phyloP scores from a whole-genome alignment of 768 basidiomycete species.

The Galerina marginata region DNA sequence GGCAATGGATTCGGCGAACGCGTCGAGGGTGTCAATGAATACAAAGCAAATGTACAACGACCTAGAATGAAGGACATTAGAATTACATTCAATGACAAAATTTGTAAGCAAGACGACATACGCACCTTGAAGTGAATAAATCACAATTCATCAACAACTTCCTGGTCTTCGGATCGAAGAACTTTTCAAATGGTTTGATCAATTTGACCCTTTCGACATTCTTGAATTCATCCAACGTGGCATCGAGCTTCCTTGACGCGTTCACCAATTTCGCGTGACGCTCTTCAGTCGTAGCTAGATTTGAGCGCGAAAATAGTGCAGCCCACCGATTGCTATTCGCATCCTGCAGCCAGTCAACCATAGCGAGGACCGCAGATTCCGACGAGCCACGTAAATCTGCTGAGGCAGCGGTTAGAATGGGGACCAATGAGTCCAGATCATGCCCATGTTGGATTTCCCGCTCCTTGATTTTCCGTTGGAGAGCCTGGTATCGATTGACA shows the following conservation, averaged over 20 bases:
- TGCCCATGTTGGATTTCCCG: constrained; percentile 47
- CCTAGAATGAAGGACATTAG: constrained; percentile 25
- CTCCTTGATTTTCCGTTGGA: constrained; percentile 33
- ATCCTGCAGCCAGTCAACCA: constrained; percentile 40
- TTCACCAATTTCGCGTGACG: constrained; percentile 33
- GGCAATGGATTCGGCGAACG: constrained; percentile 42
- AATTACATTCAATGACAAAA: neutral
- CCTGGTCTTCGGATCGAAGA: constrained; percentile 45
- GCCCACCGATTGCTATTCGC: constrained; percentile 44
- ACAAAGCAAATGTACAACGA: constrained; percentile 53
- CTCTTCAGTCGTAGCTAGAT: constrained; percentile 24
- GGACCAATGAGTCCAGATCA: constrained; percentile 45
- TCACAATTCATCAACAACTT: constrained; percentile 30
- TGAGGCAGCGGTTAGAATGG: constrained; percentile 44
- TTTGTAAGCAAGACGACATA: neutral
- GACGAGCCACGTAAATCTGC: constrained; percentile 38
- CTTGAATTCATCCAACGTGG: constrained; percentile 38
- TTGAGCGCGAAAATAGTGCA: constrained; percentile 31
- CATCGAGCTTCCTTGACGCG: constrained; percentile 28
- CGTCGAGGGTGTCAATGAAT: constrained; percentile 47
- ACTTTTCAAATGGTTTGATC: constrained; percentile 45
- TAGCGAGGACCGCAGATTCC: constrained; percentile 25
- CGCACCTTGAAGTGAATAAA: constrained; percentile 46
- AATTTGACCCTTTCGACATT: constrained; percentile 40
- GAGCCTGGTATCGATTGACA: constrained; percentile 33